Evolutionary conservation across 2,329 filamentous ascomycete genomes (phyloP).

Genomic region (Grosmannia serpens): DNA sequence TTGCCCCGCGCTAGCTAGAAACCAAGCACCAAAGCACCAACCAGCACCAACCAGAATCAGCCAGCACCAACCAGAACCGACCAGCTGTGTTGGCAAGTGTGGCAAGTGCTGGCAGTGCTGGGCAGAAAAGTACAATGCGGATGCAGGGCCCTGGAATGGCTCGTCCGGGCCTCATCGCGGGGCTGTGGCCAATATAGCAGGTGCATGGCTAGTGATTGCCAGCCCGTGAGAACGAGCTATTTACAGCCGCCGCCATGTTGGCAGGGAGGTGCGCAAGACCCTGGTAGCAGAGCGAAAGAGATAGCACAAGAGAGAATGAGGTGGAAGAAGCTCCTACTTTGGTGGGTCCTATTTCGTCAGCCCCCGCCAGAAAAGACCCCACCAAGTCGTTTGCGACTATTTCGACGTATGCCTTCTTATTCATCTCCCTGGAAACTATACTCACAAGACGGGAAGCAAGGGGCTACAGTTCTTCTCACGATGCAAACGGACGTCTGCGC

Average conservation of each 20-base stretch:
- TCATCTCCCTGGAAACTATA: not conserved
- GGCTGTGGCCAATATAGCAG: not conserved
- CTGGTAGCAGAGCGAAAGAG: not conserved
- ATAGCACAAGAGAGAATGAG: not conserved
- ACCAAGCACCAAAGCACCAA: too few species aligned
- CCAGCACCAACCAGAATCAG: not conserved
- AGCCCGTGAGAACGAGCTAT: not conserved
- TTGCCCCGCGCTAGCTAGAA: not conserved
- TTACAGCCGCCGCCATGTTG: not conserved
- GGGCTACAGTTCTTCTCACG: not conserved
- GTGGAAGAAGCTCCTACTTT: slow-evolving; percentile 1
- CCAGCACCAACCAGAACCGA: not conserved
- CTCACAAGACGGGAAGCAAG: not conserved
- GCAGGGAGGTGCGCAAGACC: not conserved
- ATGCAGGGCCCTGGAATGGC: not conserved
- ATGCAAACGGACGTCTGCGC: not conserved
- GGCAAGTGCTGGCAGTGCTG: not conserved
- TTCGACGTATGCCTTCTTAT: not conserved
- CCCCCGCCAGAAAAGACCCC: not conserved
- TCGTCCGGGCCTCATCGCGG: not conserved
- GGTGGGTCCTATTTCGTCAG: not conserved
- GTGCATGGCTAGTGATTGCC: not conserved
- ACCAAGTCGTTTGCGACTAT: not conserved
- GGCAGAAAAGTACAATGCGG: not conserved
- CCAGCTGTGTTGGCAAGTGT: not conserved